These are phyloP conservation scores for Macrophomina tecta DNA, from an alignment of 2,329 filamentous ascomycete species.

Conservation along the genomic window DNA sequence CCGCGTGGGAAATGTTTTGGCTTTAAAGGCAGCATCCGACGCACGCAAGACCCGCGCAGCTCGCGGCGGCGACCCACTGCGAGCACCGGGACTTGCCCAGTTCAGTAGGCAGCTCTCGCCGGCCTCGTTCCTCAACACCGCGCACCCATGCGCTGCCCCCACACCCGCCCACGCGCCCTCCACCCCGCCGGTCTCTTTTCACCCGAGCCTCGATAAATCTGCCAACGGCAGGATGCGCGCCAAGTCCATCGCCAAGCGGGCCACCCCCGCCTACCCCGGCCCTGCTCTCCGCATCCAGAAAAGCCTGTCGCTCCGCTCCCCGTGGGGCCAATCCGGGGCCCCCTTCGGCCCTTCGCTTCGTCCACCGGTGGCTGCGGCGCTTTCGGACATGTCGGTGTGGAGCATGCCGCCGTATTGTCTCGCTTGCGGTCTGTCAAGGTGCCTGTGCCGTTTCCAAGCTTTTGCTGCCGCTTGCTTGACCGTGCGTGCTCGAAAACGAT, in stretches of 20 bases:
- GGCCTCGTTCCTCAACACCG: background rate
- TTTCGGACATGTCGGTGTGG: conserved; percentile 14
- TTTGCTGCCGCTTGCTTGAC: conserved; percentile 7
- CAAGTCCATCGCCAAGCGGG: conserved; percentile 1
- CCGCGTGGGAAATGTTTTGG: conserved; percentile 11
- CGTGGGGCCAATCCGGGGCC: conserved; percentile 26
- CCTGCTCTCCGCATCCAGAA: conserved; percentile 14
- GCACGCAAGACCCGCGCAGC: background rate
- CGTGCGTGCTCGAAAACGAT: background rate
- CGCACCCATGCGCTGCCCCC: background rate
- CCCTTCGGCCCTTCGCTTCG: conserved; percentile 5
- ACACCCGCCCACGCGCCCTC: background rate
- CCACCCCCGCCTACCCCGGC: conserved; percentile 13
- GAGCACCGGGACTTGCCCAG: background rate
- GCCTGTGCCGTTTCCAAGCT: conserved; percentile 9
- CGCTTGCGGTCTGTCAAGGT: background rate
- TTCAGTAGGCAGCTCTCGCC: conserved; percentile 13
- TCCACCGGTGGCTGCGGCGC: conserved; percentile 16
- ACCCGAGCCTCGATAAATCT: conserved; percentile 15
- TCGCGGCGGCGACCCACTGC: background rate
- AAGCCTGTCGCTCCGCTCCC: conserved; percentile 8
- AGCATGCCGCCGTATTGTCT: background rate
- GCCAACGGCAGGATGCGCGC: conserved; percentile 4
- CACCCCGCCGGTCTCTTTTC: conserved; percentile 24
- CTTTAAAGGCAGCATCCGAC: conserved; percentile 5